These are phyloP conservation scores for Pezicula neosporulosa DNA, from an alignment of 2,329 filamentous ascomycete species.

Conservation along the genomic window DNA sequence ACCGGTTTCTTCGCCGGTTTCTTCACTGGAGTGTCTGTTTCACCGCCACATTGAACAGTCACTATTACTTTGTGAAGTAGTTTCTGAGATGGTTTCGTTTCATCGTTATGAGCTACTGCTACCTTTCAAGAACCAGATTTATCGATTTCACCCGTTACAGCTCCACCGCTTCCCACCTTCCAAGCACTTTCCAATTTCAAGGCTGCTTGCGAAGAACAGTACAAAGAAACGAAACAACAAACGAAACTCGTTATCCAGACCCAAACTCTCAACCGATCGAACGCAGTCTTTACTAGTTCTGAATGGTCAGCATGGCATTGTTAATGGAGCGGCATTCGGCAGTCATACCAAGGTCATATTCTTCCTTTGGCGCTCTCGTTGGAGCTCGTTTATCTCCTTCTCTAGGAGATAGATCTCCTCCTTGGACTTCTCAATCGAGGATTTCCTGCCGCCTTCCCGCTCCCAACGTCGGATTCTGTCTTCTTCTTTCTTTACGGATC, in stretches of 20 bases:
- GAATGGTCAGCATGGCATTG: background rate
- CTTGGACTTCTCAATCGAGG: constrained; percentile 69
- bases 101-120: constrained; percentile 23
- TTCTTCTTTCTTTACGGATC: constrained; percentile 70
- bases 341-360: background rate
- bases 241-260: background rate
- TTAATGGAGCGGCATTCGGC: background rate
- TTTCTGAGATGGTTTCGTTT: constrained; percentile 13
- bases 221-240: background rate
- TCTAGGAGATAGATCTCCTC: constrained; percentile 65
- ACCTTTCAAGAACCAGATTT: constrained; percentile 6
- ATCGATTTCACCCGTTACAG: background rate
- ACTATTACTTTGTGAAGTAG: background rate
- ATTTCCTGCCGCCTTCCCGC: constrained; percentile 58
- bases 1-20: constrained; percentile 4
- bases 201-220: background rate
- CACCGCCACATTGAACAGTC: background rate
- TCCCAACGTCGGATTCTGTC: constrained; percentile 76
- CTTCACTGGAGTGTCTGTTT: constrained; percentile 11
- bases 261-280: background rate
- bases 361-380: constrained; percentile 33
- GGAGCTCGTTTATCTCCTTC: constrained; percentile 52
- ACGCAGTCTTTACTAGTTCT: constrained; percentile 2
- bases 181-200: background rate
- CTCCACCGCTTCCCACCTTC: background rate